phyloP scores from a whole-genome alignment of 345 rosid genomes.

The Eucalyptus paniculata region DNA sequence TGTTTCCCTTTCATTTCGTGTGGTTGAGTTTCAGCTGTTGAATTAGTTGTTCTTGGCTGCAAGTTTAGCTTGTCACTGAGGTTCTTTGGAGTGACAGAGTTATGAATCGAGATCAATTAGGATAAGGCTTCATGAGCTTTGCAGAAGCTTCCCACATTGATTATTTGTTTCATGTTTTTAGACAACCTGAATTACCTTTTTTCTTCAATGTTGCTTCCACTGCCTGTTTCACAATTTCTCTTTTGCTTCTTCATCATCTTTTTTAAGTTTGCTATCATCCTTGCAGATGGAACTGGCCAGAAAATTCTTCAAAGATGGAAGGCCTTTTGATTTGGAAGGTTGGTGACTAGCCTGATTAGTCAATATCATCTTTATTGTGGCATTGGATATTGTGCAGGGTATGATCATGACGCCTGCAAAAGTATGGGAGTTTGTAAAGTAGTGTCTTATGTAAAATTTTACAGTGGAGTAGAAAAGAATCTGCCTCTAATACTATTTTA shows the following conservation, averaged over 20 bases:
- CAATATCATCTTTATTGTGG: background rate
- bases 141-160: background rate
- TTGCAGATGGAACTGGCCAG: constrained; percentile 59
- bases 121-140: background rate
- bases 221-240: background rate
- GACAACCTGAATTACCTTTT: background rate
- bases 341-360: background rate
- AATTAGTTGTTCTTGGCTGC: background rate
- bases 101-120: background rate
- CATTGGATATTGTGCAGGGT: background rate
- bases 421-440: background rate
- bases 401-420: background rate
- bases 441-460: background rate
- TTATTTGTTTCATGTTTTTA: background rate
- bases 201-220: background rate
- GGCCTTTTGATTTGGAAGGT: constrained; percentile 86
- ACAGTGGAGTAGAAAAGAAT: background rate
- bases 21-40: background rate
- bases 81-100: background rate
- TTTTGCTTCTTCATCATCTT: background rate
- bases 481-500: background rate
- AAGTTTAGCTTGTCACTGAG: background rate
- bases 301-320: constrained; percentile 80
- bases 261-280: background rate
- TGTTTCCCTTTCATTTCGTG: background rate